Evolutionary conservation across 1,284 basidiomycete genomes (phyloP).

Genomic region (Trametes sp.): DNA sequence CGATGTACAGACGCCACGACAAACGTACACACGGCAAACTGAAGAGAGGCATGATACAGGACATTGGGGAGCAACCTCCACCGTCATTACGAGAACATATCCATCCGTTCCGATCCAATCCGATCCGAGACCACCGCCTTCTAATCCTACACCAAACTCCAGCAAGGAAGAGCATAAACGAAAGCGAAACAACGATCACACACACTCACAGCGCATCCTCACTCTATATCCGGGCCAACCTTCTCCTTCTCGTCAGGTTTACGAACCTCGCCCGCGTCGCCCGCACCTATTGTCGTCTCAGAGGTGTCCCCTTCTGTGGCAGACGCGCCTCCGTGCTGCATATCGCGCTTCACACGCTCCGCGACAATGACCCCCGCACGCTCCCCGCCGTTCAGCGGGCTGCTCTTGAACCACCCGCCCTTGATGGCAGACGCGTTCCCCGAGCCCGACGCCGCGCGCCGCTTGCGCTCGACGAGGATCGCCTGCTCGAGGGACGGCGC

Average conservation of each 20-base stretch:
- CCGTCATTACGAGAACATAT: conserved; percentile 14
- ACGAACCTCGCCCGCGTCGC: conserved; percentile 12
- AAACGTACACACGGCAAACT: neutral
- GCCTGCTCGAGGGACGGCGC: conserved; percentile 65
- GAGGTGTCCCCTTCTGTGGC: conserved; percentile 25
- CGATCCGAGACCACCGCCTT: neutral
- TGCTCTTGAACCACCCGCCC: conserved; percentile 75
- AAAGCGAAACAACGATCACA: conserved; percentile 1
- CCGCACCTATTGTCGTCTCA: conserved; percentile 7
- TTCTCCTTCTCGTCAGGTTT: conserved; percentile 40
- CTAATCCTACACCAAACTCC: conserved; percentile 4
- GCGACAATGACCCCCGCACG: conserved; percentile 50
- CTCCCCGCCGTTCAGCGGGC: conserved; percentile 55
- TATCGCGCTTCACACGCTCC: conserved; percentile 47
- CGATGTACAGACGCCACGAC: neutral
- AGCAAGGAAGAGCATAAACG: neutral
- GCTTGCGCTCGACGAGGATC: conserved; percentile 64
- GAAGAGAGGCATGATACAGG: conserved; percentile 8
- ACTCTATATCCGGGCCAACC: conserved; percentile 42
- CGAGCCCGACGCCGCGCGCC: conserved; percentile 45
- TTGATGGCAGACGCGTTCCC: conserved; percentile 44
- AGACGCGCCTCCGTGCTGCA: conserved; percentile 22
- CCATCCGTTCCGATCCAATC: conserved; percentile 8
- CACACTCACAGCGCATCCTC: too few species aligned
- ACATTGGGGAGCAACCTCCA: neutral